Percentiles rank a stretch among this genome's conserved stretches.
Conservation (phyloP, 75 land plant genomes). For the Azolla pinnata region DNA sequence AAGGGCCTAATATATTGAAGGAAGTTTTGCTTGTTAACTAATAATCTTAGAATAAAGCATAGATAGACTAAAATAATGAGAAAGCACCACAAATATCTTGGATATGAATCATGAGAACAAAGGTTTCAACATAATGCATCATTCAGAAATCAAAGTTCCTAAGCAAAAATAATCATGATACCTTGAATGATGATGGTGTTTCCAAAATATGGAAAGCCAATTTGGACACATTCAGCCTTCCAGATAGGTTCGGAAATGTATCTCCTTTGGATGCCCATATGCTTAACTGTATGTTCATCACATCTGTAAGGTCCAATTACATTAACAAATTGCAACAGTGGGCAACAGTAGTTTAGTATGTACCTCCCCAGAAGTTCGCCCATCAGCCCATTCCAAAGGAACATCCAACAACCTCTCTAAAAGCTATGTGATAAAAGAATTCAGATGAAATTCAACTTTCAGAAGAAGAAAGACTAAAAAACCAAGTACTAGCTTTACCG, state of each 20-base stretch:
- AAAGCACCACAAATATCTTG: too few relatives aligned
- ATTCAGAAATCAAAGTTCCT: background rate
- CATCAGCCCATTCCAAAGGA: constrained; percentile 65
- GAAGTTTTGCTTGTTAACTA: too few relatives aligned
- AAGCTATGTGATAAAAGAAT: constrained; percentile 47
- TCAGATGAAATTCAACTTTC: too few relatives aligned
- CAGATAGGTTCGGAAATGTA: constrained; percentile 79
- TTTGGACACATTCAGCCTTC: constrained; percentile 74
- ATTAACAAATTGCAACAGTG: background rate
- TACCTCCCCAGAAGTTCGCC: constrained; percentile 94
- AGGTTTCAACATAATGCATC: background rate
- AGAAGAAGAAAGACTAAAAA: background rate
- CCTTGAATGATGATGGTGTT: constrained; percentile 65
- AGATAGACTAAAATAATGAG: too few relatives aligned
- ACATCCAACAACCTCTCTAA: constrained; percentile 87
- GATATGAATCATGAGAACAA: too few relatives aligned
- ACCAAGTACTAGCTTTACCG: constrained; percentile 36
- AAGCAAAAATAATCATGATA: too few relatives aligned
- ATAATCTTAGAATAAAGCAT: too few relatives aligned
- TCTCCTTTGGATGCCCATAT: constrained; percentile 86
- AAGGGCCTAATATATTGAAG: too few relatives aligned
- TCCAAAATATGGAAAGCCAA: constrained; percentile 69
- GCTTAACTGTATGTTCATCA: constrained; percentile 67
- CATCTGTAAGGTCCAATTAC: background rate
- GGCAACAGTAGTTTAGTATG: background rate